Evolutionary conservation across 352 stramenopile species (phyloP), one percentile per base, ranked within the genome.

Genomic region (Phytopythium helicoides): DNA sequence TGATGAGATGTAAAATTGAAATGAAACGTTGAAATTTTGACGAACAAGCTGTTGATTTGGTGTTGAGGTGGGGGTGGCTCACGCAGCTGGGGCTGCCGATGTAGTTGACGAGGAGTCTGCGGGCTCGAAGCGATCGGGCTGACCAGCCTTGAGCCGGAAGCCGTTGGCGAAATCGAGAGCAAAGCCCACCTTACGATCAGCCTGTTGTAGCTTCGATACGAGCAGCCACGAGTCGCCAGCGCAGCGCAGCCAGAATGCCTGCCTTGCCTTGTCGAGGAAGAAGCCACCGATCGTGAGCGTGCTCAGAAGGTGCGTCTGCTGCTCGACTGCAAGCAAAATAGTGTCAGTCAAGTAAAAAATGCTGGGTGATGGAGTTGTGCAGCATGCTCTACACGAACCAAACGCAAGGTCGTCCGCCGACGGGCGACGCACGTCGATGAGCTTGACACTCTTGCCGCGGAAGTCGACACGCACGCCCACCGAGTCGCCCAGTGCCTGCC

Each of bases 151-250:
- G 35, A 94, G 66, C 1, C 80, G 81, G 41, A 86, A 75, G 15
- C 81, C 80, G 49, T 94, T 94, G 56, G 81, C 85, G 47, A 94
- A 94, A 45, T 94, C 84, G 26, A 89, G 45, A 0, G 81, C 80
- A 0, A 47, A 41, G 25, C 77, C 77, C 33, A 91, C 51, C 39
- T 87, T 89, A 28, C 76, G 68, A 50, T 89, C 76, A 1, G 73
- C 72, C 28, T 80, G 71, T 40, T 92, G 81, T 28, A 94, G 54
- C 22, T 81, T 83, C n/a, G 71, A 73, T 31, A 94, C 61, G 11
- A 89, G 36, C 23, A 94, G 56, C 80, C 80, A 92, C 18, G 66
- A 78, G 62, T 59, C 16, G 66, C 53, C n/a, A 46, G 35, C 62
- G 28, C 80, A 90, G 47, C 78, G 77, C 42, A 94, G 56, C 81